These are phyloP conservation scores for Camellia granthamiana DNA, from an alignment of 148 eudicot genomes.

Conservation along the genomic window DNA sequence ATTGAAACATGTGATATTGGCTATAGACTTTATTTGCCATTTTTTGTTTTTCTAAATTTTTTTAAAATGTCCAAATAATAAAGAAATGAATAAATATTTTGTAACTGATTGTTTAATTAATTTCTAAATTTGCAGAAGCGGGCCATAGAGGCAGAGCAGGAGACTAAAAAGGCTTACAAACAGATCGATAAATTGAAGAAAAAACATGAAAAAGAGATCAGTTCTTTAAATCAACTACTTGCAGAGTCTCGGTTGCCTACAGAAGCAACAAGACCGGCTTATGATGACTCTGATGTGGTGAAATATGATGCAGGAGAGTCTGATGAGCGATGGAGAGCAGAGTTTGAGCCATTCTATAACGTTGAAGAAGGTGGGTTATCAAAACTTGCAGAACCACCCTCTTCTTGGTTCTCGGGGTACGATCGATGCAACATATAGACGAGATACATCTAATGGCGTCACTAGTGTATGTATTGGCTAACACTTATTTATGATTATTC, in stretches of 20 bases:
- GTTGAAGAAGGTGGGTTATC: constrained; percentile 42
- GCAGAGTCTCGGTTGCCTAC: constrained; percentile 36
- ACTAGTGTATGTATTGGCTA: constrained; percentile 22
- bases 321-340: constrained; percentile 57
- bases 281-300: constrained; percentile 23
- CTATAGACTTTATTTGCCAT: no score
- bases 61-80: no score
- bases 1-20: no score
- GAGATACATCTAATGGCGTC: not conserved
- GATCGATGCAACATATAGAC: constrained; percentile 85
- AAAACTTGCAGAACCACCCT: constrained; percentile 65
- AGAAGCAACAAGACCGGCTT: constrained; percentile 27
- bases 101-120: not conserved
- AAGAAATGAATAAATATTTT: no score
- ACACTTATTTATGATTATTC: not conserved
- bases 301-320: constrained; percentile 35
- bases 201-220: constrained; percentile 46
- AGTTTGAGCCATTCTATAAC: constrained; percentile 44
- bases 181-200: constrained; percentile 61
- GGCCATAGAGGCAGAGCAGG: constrained; percentile 61
- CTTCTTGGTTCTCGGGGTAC: constrained; percentile 91
- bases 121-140: constrained; percentile 52
- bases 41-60: no score
- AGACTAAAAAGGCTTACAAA: constrained; percentile 52
- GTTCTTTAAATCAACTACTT: constrained; percentile 38